Base-by-base conservation (phyloP, 2,329 filamentous ascomycete species). In the Dactylella cylindrospora region DNA sequence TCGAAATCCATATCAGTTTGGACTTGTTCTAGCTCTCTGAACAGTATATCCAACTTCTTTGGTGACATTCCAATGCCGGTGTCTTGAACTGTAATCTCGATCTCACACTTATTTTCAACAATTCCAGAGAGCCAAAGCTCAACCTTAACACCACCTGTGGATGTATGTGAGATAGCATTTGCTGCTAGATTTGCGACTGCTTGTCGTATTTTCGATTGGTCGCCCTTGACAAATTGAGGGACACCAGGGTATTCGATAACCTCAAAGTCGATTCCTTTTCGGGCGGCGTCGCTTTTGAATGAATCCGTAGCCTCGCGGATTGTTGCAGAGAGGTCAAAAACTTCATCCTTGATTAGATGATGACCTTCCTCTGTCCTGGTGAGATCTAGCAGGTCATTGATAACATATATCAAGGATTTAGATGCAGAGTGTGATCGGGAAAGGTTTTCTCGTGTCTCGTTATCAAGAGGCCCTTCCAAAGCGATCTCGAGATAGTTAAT, bases 401-500 rank as follows among this genome's bases (percentile, higher is more conserved):
- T 95, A 7, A 95, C 89, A 70, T 94, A 95, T 3, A 95, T 91
- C 20, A 95, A 75, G 0, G 89, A 94, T 70, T 95, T 95, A 0
- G 90, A 95, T 3, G 90, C 90, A 0, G 89, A 94, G 70, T 95
- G 88, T 0, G 90, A 95, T 67, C 84, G 85, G 0, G 85, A 80
- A 4, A 95, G 75, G 61, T 93, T 94, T 3, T 95, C 90, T 15
- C 90, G 78, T 0, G 88, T 95, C 70, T 95, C 90, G 12, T 81
- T 76, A 65, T 95, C 90, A 2, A 95, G 75, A 0, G 78, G 75
- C 0, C 89, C 88, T 73, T 95, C 90, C 1, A 95, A 74, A 0
- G 90, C 90, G 66, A 95, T 95, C 68, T 95, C 90, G 0, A 95
- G 79, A 67, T 94, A 95, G 68, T 95, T 95, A 73, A 95, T 94